Evolutionary conservation across 164 flowering plant species (phyloP), one percentile per base, ranked within the genome.

Genomic region (Stephania cephalantha): DNA sequence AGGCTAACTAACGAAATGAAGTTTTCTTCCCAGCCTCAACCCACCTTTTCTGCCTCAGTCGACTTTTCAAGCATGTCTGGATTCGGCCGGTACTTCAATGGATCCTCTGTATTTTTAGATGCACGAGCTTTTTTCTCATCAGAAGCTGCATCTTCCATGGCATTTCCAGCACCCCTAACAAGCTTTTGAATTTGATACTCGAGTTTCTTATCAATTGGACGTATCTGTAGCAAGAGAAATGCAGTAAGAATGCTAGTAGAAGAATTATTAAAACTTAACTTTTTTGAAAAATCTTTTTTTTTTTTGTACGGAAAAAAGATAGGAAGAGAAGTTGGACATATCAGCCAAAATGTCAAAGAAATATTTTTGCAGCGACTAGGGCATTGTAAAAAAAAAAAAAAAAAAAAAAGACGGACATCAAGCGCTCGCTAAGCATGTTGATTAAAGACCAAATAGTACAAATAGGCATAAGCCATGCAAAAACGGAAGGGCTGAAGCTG

Each of bases 101-200:
- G 65, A 84, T 95, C 96, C 64, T 90, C 96, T 6, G 83, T 17
- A 68, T 85, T 85, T 70, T 78, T 65, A 68, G 83, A 18, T 17
- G 73, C 82, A 74, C 71, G 77, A 6, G 81, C 42, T 65, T 84
- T 86, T 72, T 76, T 90, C 76, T 68, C 79, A 20, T 63, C 77
- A 29, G 67, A 17, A 69, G 46, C 79, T 42, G 44, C 81, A 67
- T 81, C 74, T 76, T 80, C 87, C 22, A 48, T 68, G 45, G 79
- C 73, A 75, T 42, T 74, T 13, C 35, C 82, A 71, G 84, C 75
- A 79, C 67, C 83, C 67, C 79, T 87, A 11, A 86, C 83, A 50
- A 93, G 88, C 88, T 93, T 95, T 81, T 89, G 87, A 74, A 93
- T 86, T 86, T 90, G 99, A 78, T 91, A 93, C 52, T 90, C 90